Base-by-base conservation (phyloP, 1,139 yeast species). In the Saccharomyces hybrid region DNA sequence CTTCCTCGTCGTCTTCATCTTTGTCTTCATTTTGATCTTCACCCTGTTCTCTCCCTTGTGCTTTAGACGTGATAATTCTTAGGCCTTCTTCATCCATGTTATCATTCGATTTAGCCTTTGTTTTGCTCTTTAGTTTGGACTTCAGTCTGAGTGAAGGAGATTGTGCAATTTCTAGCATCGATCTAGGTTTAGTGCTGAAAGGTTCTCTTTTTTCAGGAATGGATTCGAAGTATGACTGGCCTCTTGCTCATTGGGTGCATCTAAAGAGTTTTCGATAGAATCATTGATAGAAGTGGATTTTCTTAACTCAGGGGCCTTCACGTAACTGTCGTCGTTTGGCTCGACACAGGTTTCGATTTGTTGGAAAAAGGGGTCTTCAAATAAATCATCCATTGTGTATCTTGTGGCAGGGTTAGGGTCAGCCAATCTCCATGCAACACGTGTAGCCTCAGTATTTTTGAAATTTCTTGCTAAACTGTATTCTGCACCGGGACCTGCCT, bases 361-460 rank as follows among this genome's bases (percentile, higher is more conserved):
- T 50, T 70, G 73, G 67, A 86, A 85, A 84, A 88, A 85, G 2
- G 85, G 82, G 63, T 86, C 90, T 19, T 73, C 64, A 58, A 83
- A 81, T 38, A 86, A 70, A 31, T 75, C 74, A 0, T 78, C 76
- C 63, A 86, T 64, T 21, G 78, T 75, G 66, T 82, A 82, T 58
- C 95, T 74, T 8, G 79, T 72, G 1, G 61, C 65, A 0, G 78
- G 75, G 32, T 80, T 74, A 7, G 88, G 88, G 64, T 86, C 89
- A 65, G 87, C 80, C 54, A 86, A 72, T 66, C 86, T 80, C 89
- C 91, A 85, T 4, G 88, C 88, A 8, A 82, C 81, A 61, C 90
- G 75, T 4, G 88, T 77, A 27, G 86, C 85, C 26, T 83, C 84
- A 1, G 78, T 68, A 49, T 77, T 75, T 34, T 79, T 81, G 68